These are phyloP conservation scores for Megacollybia marginata DNA, from an alignment of 768 basidiomycete species.

Conservation along the genomic window DNA sequence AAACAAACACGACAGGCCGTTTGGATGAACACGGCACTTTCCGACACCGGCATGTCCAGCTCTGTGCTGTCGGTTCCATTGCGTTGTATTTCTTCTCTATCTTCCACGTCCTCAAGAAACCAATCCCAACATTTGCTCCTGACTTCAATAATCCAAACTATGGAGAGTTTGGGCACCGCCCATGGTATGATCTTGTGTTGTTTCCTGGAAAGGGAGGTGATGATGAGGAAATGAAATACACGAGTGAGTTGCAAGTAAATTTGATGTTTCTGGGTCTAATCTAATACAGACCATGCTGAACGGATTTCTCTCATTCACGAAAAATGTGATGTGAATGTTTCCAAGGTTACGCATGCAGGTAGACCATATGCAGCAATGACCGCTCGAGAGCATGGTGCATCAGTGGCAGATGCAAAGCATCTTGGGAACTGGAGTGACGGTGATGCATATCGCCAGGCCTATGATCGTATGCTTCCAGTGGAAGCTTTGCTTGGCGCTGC, in stretches of 20 bases:
- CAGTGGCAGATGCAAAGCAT: slow-evolving; percentile 17
- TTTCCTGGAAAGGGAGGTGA: slow-evolving; percentile 10
- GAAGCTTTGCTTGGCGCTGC: slow-evolving; percentile 23
- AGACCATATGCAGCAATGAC: slow-evolving; percentile 20
- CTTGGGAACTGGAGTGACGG: slow-evolving; percentile 22
- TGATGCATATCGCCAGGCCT: slow-evolving; percentile 18
- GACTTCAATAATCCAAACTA: slow-evolving; percentile 16
- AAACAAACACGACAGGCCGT: slow-evolving; percentile 22
- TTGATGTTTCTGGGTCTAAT: no score
- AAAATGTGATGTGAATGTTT: slow-evolving; percentile 9
- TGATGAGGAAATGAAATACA: background rate
- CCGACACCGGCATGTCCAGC: slow-evolving; percentile 17
- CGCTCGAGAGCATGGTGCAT: slow-evolving; percentile 21
- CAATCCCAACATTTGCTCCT: slow-evolving; percentile 16
- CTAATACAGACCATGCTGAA: background rate
- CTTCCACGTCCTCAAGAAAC: slow-evolving; percentile 19
- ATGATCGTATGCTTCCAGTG: slow-evolving; percentile 21
- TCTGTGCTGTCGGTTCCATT: slow-evolving; percentile 22
- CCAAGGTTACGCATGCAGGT: slow-evolving; percentile 23
- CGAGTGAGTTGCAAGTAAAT: background rate
- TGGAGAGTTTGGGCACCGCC: slow-evolving; percentile 17
- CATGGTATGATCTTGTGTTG: slow-evolving; percentile 21
- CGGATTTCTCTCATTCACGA: background rate
- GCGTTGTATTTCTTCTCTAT: slow-evolving; percentile 8
- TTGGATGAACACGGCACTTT: slow-evolving; percentile 24